Evolutionary conservation across 129 eudicot genomes (phyloP).

Genomic region (Lactuca saligna): DNA sequence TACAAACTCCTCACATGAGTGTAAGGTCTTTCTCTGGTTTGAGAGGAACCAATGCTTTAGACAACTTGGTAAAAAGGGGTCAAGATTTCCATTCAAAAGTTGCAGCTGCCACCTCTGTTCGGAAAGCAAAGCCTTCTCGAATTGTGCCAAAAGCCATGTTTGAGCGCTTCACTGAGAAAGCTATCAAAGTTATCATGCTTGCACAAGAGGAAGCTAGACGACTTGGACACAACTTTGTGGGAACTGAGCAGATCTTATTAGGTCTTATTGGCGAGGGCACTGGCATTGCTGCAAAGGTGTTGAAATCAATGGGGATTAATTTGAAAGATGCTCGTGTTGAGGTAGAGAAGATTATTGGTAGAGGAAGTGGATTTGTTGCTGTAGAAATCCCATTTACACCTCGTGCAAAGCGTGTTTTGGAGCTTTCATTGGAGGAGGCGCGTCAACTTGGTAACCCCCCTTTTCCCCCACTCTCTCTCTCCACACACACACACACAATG

Average conservation of each 20-base stretch:
- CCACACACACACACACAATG: not conserved
- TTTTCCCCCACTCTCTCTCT: not conserved
- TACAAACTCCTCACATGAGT: conserved; percentile 39
- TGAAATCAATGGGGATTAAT: conserved; percentile 90
- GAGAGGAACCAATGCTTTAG: conserved; percentile 64
- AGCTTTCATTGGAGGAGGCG: conserved; percentile 86
- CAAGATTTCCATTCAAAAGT: conserved; percentile 60
- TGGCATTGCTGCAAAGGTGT: conserved; percentile 90
- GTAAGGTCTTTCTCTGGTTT: conserved; percentile 56
- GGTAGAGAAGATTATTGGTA: conserved; percentile 86
- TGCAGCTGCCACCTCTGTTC: conserved; percentile 48
- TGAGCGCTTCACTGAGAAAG: conserved; percentile 89
- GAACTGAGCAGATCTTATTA: conserved; percentile 76
- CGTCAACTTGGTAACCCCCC: conserved; percentile 71
- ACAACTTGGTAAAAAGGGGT: conserved; percentile 40
- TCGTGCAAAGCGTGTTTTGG: conserved; percentile 89
- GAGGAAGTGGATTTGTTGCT: conserved; percentile 94
- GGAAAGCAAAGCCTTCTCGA: conserved; percentile 46
- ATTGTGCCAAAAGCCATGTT: conserved; percentile 76
- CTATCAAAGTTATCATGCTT: conserved; percentile 91
- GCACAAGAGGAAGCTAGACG: conserved; percentile 95
- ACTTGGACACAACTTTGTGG: conserved; percentile 84
- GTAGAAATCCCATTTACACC: conserved; percentile 93
- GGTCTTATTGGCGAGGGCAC: conserved; percentile 95
- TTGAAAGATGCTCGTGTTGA: conserved; percentile 92